These are phyloP conservation scores for Cladorrhinum sp. DNA, from an alignment of 2,329 filamentous ascomycete species.

Conservation along the genomic window DNA sequence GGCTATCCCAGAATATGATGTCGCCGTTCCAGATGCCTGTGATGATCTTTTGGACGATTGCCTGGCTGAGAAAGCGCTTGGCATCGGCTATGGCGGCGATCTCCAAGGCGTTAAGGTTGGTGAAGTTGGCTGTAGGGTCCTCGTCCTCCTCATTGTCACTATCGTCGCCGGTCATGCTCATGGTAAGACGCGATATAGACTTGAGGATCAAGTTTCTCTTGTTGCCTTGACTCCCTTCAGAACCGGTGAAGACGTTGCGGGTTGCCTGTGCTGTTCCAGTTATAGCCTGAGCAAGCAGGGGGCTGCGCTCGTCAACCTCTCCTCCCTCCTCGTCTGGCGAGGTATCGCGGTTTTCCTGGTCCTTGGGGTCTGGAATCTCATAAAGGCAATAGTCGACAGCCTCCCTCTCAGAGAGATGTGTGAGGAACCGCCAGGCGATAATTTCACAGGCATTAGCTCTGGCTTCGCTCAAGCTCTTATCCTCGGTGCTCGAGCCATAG, in stretches of 20 bases:
- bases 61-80: constrained; percentile 80
- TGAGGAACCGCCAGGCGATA: constrained; percentile 75
- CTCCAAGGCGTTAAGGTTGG: constrained; percentile 79
- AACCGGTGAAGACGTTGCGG: constrained; percentile 19
- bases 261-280: constrained; percentile 25
- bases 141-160: constrained; percentile 47
- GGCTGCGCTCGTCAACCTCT: constrained; percentile 42
- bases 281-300: constrained; percentile 42
- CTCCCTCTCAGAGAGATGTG: constrained; percentile 67
- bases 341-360: constrained; percentile 23
- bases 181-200: constrained; percentile 55
- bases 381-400: constrained; percentile 72
- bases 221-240: constrained; percentile 31
- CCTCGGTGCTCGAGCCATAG: constrained; percentile 61
- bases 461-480: constrained; percentile 64
- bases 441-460: constrained; percentile 75
- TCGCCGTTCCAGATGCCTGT: constrained; percentile 83
- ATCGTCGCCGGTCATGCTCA: constrained; percentile 43
- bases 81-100: constrained; percentile 78
- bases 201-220: constrained; percentile 50
- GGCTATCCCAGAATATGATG: constrained; percentile 80
- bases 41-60: constrained; percentile 77
- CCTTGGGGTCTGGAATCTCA: constrained; percentile 57
- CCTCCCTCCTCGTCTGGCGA: constrained; percentile 35
- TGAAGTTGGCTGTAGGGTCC: constrained; percentile 69